phyloP scores from a whole-genome alignment of 2,329 filamentous ascomycete genomes.

The Camillea tinctor region DNA sequence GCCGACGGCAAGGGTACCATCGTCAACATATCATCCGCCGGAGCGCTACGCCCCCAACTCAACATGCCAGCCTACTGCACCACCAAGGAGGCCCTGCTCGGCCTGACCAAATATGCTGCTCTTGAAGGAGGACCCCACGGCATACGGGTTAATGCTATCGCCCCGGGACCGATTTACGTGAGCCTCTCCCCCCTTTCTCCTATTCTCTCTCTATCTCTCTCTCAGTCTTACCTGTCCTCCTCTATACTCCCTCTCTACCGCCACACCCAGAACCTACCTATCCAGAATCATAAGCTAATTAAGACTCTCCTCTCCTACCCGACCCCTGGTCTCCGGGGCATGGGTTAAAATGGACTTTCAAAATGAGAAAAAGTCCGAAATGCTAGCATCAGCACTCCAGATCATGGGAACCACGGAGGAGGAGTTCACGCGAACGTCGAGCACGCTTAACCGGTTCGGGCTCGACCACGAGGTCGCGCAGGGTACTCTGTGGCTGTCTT shows the following conservation, averaged over 20 bases:
- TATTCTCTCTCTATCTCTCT: background rate
- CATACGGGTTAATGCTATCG: slow-evolving; percentile 38
- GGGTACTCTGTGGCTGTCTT: slow-evolving; percentile 34
- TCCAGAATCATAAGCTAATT: background rate
- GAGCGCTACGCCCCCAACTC: slow-evolving; percentile 34
- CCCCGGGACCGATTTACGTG: slow-evolving; percentile 22
- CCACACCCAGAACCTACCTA: background rate
- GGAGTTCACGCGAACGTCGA: slow-evolving; percentile 8
- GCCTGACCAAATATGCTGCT: slow-evolving; percentile 40
- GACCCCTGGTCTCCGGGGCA: too few relatives aligned
- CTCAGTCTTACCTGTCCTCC: background rate
- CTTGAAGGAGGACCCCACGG: slow-evolving; percentile 31
- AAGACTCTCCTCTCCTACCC: too few relatives aligned
- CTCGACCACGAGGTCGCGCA: slow-evolving; percentile 33
- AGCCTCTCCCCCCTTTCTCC: background rate
- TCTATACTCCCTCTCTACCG: too few relatives aligned
- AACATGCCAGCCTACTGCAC: slow-evolving; percentile 35
- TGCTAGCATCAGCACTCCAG: slow-evolving; percentile 17
- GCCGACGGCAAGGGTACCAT: slow-evolving; percentile 28
- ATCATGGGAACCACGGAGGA: slow-evolving; percentile 22
- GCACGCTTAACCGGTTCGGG: slow-evolving; percentile 10
- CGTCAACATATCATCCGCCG: slow-evolving; percentile 42
- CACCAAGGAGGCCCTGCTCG: slow-evolving; percentile 43
- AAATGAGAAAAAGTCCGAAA: slow-evolving; percentile 16
- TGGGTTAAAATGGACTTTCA: too few relatives aligned